Base-by-base conservation (phyloP, 2,329 filamentous ascomycete genomes). In the Chalara sp. region DNA sequence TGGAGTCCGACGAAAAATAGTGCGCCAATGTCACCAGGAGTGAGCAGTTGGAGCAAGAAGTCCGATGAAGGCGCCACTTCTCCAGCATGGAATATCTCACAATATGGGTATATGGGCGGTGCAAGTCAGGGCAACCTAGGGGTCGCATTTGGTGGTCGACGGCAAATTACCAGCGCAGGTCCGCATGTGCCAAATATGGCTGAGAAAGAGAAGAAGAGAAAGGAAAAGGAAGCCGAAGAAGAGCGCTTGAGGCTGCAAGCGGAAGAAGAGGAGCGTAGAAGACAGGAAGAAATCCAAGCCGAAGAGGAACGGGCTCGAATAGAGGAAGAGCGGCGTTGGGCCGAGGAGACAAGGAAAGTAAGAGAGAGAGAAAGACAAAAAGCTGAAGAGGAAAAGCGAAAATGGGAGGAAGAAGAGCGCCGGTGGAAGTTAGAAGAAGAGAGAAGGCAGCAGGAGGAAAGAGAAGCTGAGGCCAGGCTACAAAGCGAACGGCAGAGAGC, bases 51-150 rank as follows among this genome's bases (percentile, higher is more conserved):
- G 93, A 95, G 88, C 68, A 95, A 83, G 67, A 88, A 80, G 67
- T 79, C 80, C 50, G 89, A 96, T 59, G 87, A 96, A 67, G 81
- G 80, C 12, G 78, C 77, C 43, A 96, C 91, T 1, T 78, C 84
- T 30, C 93, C 93, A 0, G 93, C 93, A 1, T 99, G 93, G 93
- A 99, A 97, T 66, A 97, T 97, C 60, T 87, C 91, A 51, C 93
- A 99, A 66, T 99, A 99, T 65, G 91, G 93, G 6, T 99, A 96
- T 69, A 93, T 97, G 86, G 93, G 93, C 52, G 93, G 93, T 46
- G 93, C 93, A 30, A 96, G 89, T 63, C 93, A 99, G 67, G 92
- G 89, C 3, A 97, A 95, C 61, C 83, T 96, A 55, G 93, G 93
- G 13, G 89, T 99, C 60, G 83, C 88, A 8, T 97, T 97, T 68